phyloP scores from a whole-genome alignment of 2,329 filamentous ascomycete genomes.

The Aspergillus caelatus region DNA sequence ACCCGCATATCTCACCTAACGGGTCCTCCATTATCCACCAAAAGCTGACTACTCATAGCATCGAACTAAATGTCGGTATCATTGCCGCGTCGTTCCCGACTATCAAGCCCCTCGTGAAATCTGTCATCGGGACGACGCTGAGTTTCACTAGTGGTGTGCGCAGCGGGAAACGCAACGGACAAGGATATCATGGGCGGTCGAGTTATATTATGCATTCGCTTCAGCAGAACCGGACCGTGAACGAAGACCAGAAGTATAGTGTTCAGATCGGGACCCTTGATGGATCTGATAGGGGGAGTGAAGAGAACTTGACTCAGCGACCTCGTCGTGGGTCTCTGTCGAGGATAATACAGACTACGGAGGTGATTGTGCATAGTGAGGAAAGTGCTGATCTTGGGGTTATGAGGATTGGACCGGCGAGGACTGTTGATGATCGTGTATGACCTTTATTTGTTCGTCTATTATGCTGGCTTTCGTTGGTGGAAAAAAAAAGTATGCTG shows the following conservation, averaged over 20 bases:
- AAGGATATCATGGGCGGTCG: constrained; percentile 8
- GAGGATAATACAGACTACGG: constrained; percentile 7
- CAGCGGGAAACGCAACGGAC: constrained; percentile 6
- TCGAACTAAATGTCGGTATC: constrained; percentile 47
- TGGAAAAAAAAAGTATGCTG: background rate
- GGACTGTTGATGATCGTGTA: background rate
- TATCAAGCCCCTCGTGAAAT: constrained; percentile 41
- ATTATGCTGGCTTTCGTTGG: background rate
- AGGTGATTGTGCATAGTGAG: constrained; percentile 9
- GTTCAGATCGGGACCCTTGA: background rate
- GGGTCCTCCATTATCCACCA: background rate
- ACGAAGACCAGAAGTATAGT: background rate
- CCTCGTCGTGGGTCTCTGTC: background rate
- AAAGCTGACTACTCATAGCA: constrained; percentile 26
- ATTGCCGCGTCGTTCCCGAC: constrained; percentile 46
- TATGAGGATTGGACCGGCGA: constrained; percentile 15
- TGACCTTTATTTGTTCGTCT: background rate
- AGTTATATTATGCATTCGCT: constrained; percentile 5
- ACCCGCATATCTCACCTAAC: background rate
- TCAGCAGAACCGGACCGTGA: background rate
- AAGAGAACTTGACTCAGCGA: background rate
- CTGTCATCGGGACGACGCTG: constrained; percentile 15
- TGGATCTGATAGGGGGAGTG: background rate
- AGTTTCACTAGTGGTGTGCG: constrained; percentile 15
- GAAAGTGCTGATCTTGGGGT: constrained; percentile 15